phyloP scores from a whole-genome alignment of 805 yeast species.

The Maudiozyma serrabonitensis region DNA sequence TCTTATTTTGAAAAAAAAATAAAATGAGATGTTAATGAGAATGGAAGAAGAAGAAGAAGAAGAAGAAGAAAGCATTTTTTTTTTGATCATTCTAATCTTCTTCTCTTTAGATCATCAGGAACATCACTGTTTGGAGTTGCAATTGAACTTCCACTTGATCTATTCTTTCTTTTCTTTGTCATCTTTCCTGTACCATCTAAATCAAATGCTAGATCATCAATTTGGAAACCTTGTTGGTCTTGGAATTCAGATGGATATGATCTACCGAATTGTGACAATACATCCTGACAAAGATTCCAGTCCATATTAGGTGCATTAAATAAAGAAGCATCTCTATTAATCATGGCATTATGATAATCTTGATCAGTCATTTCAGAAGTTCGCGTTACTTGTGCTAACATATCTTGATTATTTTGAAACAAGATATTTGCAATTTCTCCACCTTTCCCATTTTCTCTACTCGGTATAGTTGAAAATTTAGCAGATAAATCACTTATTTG shows the following conservation, averaged over 20 bases:
- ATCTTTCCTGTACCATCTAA: conserved; percentile 27
- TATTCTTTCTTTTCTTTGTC: conserved; percentile 23
- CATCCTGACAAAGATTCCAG: conserved; percentile 25
- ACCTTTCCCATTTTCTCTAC: conserved; percentile 30
- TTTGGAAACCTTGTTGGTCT: conserved; percentile 21
- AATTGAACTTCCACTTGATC: conserved; percentile 28
- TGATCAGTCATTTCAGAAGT: conserved; percentile 21
- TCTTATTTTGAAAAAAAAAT: too few species aligned
- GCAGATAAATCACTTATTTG: conserved; percentile 85
- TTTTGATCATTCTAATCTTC: conserved; percentile 22
- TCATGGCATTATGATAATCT: conserved; percentile 17
- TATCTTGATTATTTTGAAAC: conserved; percentile 29
- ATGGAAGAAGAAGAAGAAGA: neutral
- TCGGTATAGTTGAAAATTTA: conserved; percentile 53
- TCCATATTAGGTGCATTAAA: conserved; percentile 21
- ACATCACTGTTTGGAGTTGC: conserved; percentile 28
- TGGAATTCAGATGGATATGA: conserved; percentile 28
- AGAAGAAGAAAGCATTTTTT: too few species aligned
- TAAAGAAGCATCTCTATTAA: conserved; percentile 19
- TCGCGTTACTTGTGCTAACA: conserved; percentile 20
- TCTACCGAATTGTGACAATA: conserved; percentile 26
- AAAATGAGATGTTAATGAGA: neutral
- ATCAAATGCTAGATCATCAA: conserved; percentile 30
- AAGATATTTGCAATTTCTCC: conserved; percentile 28
- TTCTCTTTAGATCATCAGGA: conserved; percentile 25